Base-by-base conservation (phyloP, 768 basidiomycete genomes). In the Sporobolomyces pararoseus region DNA sequence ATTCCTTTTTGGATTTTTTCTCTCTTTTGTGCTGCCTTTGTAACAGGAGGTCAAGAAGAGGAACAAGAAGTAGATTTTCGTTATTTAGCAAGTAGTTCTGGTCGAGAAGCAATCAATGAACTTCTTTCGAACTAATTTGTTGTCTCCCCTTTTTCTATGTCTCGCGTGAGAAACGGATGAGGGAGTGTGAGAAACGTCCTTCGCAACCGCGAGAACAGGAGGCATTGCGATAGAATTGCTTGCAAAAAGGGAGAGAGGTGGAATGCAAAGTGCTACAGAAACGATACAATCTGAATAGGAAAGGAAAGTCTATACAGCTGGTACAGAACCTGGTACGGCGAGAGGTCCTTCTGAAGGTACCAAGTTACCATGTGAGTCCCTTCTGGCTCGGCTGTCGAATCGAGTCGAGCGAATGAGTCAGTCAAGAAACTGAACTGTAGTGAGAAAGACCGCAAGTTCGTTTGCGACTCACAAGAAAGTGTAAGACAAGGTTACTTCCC, bases 401-500 rank as follows among this genome's bases (percentile, higher is more conserved):
- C 7, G 19, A 37, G 7, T 6, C 7, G 34, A n/a, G n/a, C n/a
- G n/a, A n/a, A n/a, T n/a, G n/a, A n/a, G n/a, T n/a, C n/a, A n/a
- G 31, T 14, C 23, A 29, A 42, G 7, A 44, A 34, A 31, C 1
- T 21, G n/a, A 2, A 32, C 35, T 10, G 21, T 29, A 10, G 27
- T n/a, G 16, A 14, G 21, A n/a, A 7, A 2, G 46, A 9, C 17
- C 10, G 17, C 9, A 9, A 42, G 39, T 9, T 9, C 39, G 10
- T 17, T 42, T 42, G 39, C 39, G 39, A 62, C 76, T 49, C 27
- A 77, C 76, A 99, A 99, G 82, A 99, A 99, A 0, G 96, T 99
- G 79, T 99, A 99, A 29, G 90, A 94, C 63, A 99, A 79, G 0
- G 98, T 92, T 27, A 98, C 84, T 77, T 97, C 91, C 74, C 95